phyloP scores from a whole-genome alignment of 768 basidiomycete species.

The Suillus brevipes region DNA sequence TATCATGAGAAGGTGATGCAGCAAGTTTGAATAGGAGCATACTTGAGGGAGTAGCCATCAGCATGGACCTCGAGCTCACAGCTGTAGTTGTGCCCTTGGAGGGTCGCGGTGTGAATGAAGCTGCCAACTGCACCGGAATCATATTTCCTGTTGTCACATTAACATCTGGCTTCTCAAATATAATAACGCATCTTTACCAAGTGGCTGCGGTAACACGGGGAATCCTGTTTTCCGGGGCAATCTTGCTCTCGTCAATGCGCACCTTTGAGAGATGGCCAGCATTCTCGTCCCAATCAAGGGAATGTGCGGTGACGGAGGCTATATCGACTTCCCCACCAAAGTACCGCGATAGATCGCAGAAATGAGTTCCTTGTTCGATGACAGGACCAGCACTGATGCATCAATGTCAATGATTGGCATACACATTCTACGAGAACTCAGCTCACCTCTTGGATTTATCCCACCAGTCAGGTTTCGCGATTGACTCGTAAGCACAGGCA shows the following conservation, averaged over 20 bases:
- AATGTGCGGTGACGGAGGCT: constrained; percentile 75
- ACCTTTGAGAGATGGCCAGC: constrained; percentile 84
- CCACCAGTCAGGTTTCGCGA: constrained; percentile 90
- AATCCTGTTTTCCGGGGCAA: constrained; percentile 85
- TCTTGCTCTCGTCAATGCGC: constrained; percentile 79
- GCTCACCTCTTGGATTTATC: constrained; percentile 79
- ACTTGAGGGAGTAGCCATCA: constrained; percentile 90
- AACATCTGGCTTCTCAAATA: not conserved
- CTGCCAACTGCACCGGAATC: constrained; percentile 91
- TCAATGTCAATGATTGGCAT: constrained; percentile 4
- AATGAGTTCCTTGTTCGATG: constrained; percentile 94
- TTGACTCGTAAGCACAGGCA: constrained; percentile 81
- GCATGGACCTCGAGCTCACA: constrained; percentile 94
- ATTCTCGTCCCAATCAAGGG: constrained; percentile 89
- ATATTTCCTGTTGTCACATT: constrained; percentile 70
- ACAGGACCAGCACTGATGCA: constrained; percentile 67
- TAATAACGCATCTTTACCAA: constrained; percentile 52
- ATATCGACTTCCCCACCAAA: constrained; percentile 96
- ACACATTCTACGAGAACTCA: not conserved
- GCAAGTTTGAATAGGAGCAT: constrained; percentile 16
- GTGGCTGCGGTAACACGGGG: constrained; percentile 91
- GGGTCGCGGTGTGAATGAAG: constrained; percentile 85
- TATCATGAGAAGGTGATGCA: constrained; percentile 12
- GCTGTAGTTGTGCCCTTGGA: constrained; percentile 92
- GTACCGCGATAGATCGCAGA: constrained; percentile 95